phyloP scores from a whole-genome alignment of 169 alveolate species.

The Babesia ovata region DNA sequence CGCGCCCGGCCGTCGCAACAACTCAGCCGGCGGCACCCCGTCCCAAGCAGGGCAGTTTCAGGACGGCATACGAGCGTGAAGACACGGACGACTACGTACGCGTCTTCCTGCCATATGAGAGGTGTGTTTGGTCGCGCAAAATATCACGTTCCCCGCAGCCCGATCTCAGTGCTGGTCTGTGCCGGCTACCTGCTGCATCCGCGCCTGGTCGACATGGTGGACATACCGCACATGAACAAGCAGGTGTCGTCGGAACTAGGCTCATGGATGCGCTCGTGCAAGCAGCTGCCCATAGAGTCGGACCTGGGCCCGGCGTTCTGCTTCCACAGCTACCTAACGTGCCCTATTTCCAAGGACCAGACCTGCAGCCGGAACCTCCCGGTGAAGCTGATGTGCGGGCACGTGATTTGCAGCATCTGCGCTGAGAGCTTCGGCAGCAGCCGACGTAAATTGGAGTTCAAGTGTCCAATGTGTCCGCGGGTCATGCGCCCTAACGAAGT shows the following conservation, averaged over 20 bases:
- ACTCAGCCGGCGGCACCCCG: not conserved
- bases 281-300: conserved; percentile 68
- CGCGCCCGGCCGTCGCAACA: not conserved
- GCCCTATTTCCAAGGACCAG: conserved; percentile 75
- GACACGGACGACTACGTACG: conserved; percentile 26
- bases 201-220: conserved; percentile 41
- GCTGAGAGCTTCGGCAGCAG: conserved; percentile 48
- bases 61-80: conserved; percentile 26
- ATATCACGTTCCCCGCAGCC: conserved; percentile 13
- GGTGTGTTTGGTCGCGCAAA: conserved; percentile 12
- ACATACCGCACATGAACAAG: conserved; percentile 5
- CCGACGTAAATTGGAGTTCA: conserved; percentile 54
- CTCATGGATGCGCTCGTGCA: conserved; percentile 46
- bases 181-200: conserved; percentile 68
- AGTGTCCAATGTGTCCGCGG: conserved; percentile 71
- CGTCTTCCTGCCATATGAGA: conserved; percentile 62
- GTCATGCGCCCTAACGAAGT: conserved; percentile 50
- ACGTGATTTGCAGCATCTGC: conserved; percentile 65
- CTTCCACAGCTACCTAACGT: conserved; percentile 72
- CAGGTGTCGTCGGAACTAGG: conserved; percentile 48
- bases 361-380: conserved; percentile 67
- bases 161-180: conserved; percentile 54
- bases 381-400: conserved; percentile 72
- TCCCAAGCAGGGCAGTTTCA: not conserved
- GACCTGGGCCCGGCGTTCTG: conserved; percentile 73